phyloP scores from a whole-genome alignment of 2,329 filamentous ascomycete genomes.

The Colletotrichum higginsianum region DNA sequence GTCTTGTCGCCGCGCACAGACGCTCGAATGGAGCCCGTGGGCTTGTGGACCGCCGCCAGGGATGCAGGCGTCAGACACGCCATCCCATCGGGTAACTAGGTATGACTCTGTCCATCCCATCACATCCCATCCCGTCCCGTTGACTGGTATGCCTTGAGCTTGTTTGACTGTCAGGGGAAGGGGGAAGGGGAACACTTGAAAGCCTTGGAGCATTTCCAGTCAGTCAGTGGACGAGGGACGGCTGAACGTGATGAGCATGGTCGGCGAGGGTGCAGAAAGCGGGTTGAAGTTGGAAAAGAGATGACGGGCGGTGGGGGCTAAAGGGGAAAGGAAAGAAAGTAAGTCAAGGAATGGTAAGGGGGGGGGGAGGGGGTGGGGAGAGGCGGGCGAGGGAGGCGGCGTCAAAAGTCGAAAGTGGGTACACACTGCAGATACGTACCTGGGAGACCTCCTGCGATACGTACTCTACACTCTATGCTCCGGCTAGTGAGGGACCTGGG shows the following conservation, averaged over 20 bases:
- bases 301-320: conserved; percentile 1
- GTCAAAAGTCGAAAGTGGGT: no score
- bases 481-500: no score
- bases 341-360: no score
- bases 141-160: neutral
- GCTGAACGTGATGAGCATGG: neutral
- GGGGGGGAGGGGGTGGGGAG: no score
- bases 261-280: neutral
- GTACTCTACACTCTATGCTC: no score
- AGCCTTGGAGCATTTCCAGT: no score
- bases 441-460: no score
- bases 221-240: neutral
- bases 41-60: conserved; percentile 28
- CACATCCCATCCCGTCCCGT: neutral
- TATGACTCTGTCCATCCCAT: no score
- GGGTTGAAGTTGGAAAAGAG: neutral
- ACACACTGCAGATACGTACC: no score
- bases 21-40: conserved; percentile 23
- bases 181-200: neutral
- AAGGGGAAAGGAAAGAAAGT: no score
- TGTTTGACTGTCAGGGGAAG: neutral
- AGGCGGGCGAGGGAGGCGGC: no score
- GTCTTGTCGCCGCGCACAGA: conserved; percentile 37
- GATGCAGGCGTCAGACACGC: conserved; percentile 10
- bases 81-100: neutral